Evolutionary conservation across 192 early-diverging fungal species (phyloP), one percentile per base, ranked within the genome.

Genomic region (Chytriomyces sp.): DNA sequence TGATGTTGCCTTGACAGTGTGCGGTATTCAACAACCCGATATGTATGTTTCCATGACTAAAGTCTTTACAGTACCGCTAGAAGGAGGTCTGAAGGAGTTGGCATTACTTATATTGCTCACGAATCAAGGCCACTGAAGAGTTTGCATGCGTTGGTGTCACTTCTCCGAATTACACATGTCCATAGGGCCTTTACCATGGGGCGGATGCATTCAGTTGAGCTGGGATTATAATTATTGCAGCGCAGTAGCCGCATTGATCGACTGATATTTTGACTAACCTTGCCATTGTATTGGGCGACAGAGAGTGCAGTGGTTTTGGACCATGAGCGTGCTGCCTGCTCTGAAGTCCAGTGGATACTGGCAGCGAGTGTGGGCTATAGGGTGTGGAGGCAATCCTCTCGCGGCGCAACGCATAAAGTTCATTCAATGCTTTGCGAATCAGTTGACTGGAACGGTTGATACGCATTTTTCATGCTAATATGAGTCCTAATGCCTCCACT

Each of bases 171-270:
- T 14, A 5, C 3, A 34, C 26, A n/a, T 70, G 68, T 26, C 54
- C 68, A 10, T 57, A 59, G 26, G 68, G 68, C 22, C 30, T 58
- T 14, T 70, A 59, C 68, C 53, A 70, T 39, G 68, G 68, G 0
- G 68, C 30, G 68, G 68, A 41, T 70, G 30, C 36, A 57, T 70
- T 25, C 68, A 70, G n/a, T 34, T 70, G 33, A 59, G 31, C 22
- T 59, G 57, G 54, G 56, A 70, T 5, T 52, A 7, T 22, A 70
- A 70, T 32, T 70, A 70, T 30, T 25, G 10, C 26, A 17, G 32
- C 2, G 68, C 68, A 37, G 68, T 38, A 34, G 38, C 30, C 19
- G 53, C 53, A 5, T 33, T 70, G 7, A 28, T 26, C 8, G 4
- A 30, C 54, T 3, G 54, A 33, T 59, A 59, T 70, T 22, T 26